Conservation (phyloP, 768 basidiomycete genomes). For the Lactarius pseudohatsudake region DNA sequence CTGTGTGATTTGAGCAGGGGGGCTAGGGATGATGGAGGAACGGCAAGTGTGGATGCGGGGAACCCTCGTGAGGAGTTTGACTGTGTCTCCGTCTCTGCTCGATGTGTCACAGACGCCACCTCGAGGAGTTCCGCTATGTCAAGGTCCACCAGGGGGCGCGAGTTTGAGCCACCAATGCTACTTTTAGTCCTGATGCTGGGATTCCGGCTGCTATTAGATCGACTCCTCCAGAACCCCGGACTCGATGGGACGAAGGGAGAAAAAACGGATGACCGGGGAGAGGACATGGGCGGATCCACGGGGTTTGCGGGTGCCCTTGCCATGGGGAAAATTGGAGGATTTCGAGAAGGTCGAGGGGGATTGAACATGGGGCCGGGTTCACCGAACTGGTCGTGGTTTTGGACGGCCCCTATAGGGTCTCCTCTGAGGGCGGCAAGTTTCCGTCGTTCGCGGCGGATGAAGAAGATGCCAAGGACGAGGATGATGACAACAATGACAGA, state of each 20-base stretch:
- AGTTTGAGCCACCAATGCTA: neutral
- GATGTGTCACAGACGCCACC: conserved; percentile 9
- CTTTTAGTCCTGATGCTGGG: conserved; percentile 4
- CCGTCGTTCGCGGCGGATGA: conserved; percentile 17
- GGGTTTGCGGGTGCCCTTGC: conserved; percentile 13
- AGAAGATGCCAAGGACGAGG: conserved; percentile 12
- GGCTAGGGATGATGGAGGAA: neutral
- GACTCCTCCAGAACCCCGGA: conserved; percentile 1
- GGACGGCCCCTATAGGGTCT: neutral
- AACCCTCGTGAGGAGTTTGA: neutral
- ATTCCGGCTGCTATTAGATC: conserved; percentile 2
- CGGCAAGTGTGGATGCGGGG: neutral
- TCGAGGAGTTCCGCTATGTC: conserved; percentile 30
- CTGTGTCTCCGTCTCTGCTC: conserved; percentile 8
- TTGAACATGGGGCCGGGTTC: neutral
- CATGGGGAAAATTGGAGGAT: neutral
- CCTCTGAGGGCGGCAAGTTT: neutral
- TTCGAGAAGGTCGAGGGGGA: neutral
- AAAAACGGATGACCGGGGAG: conserved; percentile 16
- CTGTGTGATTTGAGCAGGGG: neutral
- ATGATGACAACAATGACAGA: neutral
- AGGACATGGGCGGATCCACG: neutral
- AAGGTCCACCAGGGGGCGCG: conserved; percentile 17
- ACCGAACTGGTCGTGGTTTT: neutral
- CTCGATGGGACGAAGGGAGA: conserved; percentile 4